Evolutionary conservation across 441 rosid genomes (phyloP).

Genomic region (Pelargonium australe): DNA sequence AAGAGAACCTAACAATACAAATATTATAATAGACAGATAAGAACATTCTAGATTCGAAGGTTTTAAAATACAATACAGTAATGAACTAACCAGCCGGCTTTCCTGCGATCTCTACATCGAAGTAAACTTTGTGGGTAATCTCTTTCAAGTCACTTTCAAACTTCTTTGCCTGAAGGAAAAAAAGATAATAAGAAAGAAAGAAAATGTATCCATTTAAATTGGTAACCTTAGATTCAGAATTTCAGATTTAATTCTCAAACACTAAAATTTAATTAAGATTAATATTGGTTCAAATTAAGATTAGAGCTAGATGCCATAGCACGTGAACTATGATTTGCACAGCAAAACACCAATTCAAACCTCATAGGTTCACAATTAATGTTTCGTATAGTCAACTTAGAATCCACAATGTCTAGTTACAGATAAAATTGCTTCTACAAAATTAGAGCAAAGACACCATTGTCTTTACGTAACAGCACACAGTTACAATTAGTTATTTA

Average conservation of each 20-base stretch:
- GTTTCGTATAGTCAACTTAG: not conserved
- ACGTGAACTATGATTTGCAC: no score
- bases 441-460: not conserved
- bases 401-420: not conserved
- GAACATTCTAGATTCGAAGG: not conserved
- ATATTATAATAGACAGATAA: no score
- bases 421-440: not conserved
- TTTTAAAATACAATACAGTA: not conserved
- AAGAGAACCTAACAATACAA: not conserved
- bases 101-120: constrained; percentile 57
- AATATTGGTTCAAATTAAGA: not conserved
- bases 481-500: not conserved
- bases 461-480: not conserved
- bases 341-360: not conserved
- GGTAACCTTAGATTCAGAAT: not conserved
- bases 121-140: constrained; percentile 61
- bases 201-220: no score
- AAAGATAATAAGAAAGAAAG: not conserved
- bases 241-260: not conserved
- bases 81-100: constrained; percentile 50
- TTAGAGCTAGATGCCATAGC: not conserved
- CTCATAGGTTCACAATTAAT: not conserved
- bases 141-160: constrained; percentile 41
- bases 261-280: not conserved
- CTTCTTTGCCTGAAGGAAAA: constrained; percentile 41